Percentiles rank a stretch among this genome's conserved stretches.
phyloP scores from a whole-genome alignment of 106 monocot genomes.

The Iris macrosiphon region DNA sequence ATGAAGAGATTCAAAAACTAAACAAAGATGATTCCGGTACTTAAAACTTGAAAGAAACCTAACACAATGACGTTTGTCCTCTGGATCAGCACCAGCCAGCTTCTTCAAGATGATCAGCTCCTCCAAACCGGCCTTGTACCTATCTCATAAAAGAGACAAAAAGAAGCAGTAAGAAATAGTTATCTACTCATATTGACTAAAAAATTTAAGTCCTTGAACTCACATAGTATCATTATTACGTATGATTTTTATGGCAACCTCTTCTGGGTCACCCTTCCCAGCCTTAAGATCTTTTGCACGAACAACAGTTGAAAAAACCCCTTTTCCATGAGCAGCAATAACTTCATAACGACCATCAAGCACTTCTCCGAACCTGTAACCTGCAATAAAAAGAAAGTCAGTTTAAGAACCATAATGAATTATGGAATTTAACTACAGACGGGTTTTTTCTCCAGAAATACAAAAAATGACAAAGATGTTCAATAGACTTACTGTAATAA shows the following conservation, averaged over 20 bases:
- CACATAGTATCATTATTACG: slow-evolving; percentile 95
- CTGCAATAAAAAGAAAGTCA: slow-evolving; percentile 15
- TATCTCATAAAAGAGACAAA: slow-evolving; percentile 7
- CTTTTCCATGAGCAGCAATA: slow-evolving; percentile 93
- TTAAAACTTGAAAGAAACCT: slow-evolving; percentile 99
- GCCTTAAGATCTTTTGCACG: slow-evolving; percentile 87
- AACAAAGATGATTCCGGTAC: slow-evolving; percentile 99
- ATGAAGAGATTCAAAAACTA: slow-evolving; percentile 99
- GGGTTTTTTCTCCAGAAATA: no score
- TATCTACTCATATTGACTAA: neutral
- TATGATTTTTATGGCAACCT: slow-evolving; percentile 97
- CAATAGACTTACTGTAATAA: slow-evolving; percentile 73
- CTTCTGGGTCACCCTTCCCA: slow-evolving; percentile 74
- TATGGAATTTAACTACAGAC: no score
- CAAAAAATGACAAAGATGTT: neutral
- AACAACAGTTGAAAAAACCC: slow-evolving; percentile 97
- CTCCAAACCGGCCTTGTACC: slow-evolving; percentile 91
- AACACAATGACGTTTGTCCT: slow-evolving; percentile 93
- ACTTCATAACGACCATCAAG: slow-evolving; percentile 97
- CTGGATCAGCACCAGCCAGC: slow-evolving; percentile 82
- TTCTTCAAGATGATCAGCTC: slow-evolving; percentile 83
- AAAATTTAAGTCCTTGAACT: slow-evolving; percentile 9
- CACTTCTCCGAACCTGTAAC: slow-evolving; percentile 84
- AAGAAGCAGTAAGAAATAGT: neutral
- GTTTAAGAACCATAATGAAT: no score